Conservation (phyloP, 1,284 basidiomycete species). For the Boletus mariae region DNA sequence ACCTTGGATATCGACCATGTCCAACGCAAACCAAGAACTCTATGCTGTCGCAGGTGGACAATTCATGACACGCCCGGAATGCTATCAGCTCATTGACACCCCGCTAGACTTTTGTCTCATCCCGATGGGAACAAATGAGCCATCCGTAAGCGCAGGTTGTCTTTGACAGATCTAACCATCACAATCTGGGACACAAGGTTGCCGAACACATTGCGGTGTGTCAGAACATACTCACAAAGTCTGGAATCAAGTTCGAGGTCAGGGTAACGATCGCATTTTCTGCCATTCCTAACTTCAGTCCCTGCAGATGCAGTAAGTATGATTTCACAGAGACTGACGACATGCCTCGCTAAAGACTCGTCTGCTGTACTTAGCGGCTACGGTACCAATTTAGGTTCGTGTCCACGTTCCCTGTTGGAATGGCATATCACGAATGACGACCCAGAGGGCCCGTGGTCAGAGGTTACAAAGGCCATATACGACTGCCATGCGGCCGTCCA, state of each 20-base stretch:
- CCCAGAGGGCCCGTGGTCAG: constrained; percentile 79
- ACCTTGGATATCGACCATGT: constrained; percentile 21
- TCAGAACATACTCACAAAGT: constrained; percentile 75
- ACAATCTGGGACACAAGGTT: constrained; percentile 39
- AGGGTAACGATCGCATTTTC: constrained; percentile 17
- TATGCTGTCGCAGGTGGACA: constrained; percentile 61
- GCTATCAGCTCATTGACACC: background rate
- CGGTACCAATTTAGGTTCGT: constrained; percentile 80
- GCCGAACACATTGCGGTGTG: constrained; percentile 76
- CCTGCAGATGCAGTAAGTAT: constrained; percentile 67
- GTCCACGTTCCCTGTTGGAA: background rate
- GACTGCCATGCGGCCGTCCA: constrained; percentile 89
- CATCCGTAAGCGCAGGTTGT: constrained; percentile 48
- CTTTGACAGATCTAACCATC: background rate
- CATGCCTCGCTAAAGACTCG: constrained; percentile 9
- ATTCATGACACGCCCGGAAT: too few relatives aligned
- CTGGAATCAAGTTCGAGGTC: constrained; percentile 79
- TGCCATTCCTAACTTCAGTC: constrained; percentile 1
- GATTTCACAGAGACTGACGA: constrained; percentile 3
- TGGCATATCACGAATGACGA: constrained; percentile 5
- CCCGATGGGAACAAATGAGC: constrained; percentile 69
- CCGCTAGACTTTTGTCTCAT: constrained; percentile 76
- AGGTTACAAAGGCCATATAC: constrained; percentile 77
- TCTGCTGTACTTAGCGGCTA: constrained; percentile 59
- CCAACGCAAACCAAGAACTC: constrained; percentile 38